Percentiles rank a stretch among this genome's conserved stretches.
phyloP scores from a whole-genome alignment of 2,329 filamentous ascomycete species.

The Iodosphaeria phyllophila region DNA sequence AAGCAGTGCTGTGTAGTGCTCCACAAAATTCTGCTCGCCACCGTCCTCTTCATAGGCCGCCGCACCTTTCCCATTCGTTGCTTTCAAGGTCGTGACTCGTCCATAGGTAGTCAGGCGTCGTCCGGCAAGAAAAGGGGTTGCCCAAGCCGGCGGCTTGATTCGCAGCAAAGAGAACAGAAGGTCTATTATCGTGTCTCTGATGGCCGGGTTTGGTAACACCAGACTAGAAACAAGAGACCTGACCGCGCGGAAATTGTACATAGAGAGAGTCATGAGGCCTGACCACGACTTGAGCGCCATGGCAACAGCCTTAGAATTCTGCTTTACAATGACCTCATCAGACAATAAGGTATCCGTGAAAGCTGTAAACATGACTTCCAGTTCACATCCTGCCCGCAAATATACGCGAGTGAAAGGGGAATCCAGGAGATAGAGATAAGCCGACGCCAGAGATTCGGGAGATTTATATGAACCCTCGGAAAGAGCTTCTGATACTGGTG shows the following conservation, averaged over 20 bases:
- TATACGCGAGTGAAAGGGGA: constrained; percentile 63
- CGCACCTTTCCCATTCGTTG: constrained; percentile 26
- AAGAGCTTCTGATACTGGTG: constrained; percentile 76
- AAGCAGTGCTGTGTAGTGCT: constrained; percentile 83
- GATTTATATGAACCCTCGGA: constrained; percentile 84
- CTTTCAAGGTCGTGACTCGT: constrained; percentile 69
- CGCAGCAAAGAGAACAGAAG: constrained; percentile 63
- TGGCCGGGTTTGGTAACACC: constrained; percentile 32
- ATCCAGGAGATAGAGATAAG: constrained; percentile 83
- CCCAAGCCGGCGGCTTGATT: constrained; percentile 90
- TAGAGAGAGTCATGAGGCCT: constrained; percentile 70
- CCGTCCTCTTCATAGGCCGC: constrained; percentile 44
- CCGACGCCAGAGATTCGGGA: constrained; percentile 70
- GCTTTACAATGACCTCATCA: constrained; percentile 49
- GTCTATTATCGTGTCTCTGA: constrained; percentile 68
- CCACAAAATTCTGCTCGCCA: constrained; percentile 67
- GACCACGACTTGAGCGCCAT: constrained; percentile 85
- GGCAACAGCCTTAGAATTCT: constrained; percentile 85
- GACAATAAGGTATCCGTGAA: constrained; percentile 67
- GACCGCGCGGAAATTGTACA: constrained; percentile 74
- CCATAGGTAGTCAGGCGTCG: constrained; percentile 88
- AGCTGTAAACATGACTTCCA: constrained; percentile 76
- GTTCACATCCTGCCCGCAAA: constrained; percentile 71
- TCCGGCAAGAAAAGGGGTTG: constrained; percentile 84
- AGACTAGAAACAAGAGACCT: constrained; percentile 56